Conservation (phyloP, 192 early-diverging fungal species). For the Pilaira anomala region DNA sequence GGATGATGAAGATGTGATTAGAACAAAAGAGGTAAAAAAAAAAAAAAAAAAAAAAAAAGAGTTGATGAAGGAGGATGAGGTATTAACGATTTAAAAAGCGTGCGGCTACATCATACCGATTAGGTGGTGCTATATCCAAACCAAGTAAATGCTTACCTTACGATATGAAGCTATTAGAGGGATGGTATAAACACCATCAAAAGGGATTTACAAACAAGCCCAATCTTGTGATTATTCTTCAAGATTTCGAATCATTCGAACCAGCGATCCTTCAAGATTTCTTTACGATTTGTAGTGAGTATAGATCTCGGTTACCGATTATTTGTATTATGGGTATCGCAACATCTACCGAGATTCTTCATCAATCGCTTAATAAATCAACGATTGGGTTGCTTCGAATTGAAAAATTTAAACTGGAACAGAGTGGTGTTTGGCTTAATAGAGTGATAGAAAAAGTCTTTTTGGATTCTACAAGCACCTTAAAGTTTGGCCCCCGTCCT, state of each 20-base stretch:
- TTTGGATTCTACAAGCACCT: constrained; percentile 42
- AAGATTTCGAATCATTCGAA: constrained; percentile 87
- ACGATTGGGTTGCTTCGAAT: constrained; percentile 68
- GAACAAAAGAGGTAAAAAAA: not conserved
- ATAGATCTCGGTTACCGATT: constrained; percentile 69
- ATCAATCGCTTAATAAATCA: constrained; percentile 75
- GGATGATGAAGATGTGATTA: constrained; percentile 14
- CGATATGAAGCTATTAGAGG: constrained; percentile 64
- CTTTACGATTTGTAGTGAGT: constrained; percentile 69
- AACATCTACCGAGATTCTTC: constrained; percentile 77
- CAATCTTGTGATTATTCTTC: constrained; percentile 70
- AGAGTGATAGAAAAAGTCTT: constrained; percentile 63
- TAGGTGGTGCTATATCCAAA: constrained; percentile 1
- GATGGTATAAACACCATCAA: constrained; percentile 54
- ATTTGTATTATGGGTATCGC: constrained; percentile 82
- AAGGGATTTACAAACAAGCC: constrained; percentile 7
- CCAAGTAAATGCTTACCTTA: constrained; percentile 45
- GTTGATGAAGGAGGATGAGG: no score
- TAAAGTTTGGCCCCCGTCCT: constrained; percentile 67
- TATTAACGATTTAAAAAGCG: not conserved
- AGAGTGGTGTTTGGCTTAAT: constrained; percentile 70
- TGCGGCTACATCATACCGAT: constrained; percentile 7
- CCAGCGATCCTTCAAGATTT: constrained; percentile 69
- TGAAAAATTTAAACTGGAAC: constrained; percentile 77
- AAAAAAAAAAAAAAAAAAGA: no score